Conservation (phyloP, 2,329 filamentous ascomycete species). For the Raffaelea albimanens region DNA sequence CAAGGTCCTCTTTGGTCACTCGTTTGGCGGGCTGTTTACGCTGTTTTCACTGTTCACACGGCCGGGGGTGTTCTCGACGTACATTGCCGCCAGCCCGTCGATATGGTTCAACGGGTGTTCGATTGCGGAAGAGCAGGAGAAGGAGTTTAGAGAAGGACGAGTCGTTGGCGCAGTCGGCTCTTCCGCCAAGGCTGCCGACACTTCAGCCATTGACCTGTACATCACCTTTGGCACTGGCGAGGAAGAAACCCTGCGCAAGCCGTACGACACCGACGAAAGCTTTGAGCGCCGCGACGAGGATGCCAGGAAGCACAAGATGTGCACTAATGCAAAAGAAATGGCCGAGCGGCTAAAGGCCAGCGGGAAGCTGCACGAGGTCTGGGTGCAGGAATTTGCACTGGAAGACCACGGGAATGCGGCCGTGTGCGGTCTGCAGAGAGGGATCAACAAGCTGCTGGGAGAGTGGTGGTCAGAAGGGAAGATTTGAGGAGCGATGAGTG, state of each 20-base stretch:
- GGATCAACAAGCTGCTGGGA: conserved; percentile 6
- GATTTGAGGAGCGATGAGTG: no score
- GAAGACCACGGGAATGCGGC: conserved; percentile 9
- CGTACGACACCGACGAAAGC: conserved; percentile 5
- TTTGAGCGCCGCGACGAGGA: conserved; percentile 1
- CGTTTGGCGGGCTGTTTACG: conserved; percentile 9
- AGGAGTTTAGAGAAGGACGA: neutral
- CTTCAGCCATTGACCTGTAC: conserved; percentile 1
- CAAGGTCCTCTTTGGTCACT: conserved; percentile 9
- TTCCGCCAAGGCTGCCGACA: neutral
- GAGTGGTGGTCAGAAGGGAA: no score
- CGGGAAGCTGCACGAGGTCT: conserved; percentile 1
- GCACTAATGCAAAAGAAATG: neutral
- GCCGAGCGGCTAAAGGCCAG: neutral
- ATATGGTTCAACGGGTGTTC: conserved; percentile 8
- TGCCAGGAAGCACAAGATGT: no score
- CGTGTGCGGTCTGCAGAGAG: conserved; percentile 6
- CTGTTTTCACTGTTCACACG: conserved; percentile 6
- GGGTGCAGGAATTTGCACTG: conserved; percentile 5
- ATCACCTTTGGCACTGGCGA: conserved; percentile 7
- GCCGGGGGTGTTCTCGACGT: conserved; percentile 9
- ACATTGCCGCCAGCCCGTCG: conserved; percentile 8
- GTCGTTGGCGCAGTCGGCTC: neutral
- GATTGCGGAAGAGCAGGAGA: conserved; percentile 5
- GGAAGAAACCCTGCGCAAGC: conserved; percentile 1